Percentiles rank a stretch among this genome's conserved stretches.
Evolutionary conservation across 352 stramenopile genomes (phyloP).

Genomic region (Globisporangium uncinulatum): DNA sequence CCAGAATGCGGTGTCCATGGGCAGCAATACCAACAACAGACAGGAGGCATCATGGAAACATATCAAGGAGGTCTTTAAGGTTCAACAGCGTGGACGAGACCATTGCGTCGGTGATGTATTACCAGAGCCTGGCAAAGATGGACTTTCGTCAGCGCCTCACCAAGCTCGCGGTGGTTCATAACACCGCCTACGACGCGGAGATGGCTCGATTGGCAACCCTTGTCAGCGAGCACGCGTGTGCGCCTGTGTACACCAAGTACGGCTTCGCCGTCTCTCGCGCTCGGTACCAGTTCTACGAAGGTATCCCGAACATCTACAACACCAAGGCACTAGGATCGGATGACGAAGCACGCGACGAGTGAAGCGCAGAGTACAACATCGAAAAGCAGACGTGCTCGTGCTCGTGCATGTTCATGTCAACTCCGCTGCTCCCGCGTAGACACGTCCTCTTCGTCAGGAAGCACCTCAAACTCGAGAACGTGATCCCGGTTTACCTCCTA

Average conservation of each 20-base stretch:
- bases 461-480: constrained; percentile 3
- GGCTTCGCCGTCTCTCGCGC: constrained; percentile 4
- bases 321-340: constrained; percentile 1
- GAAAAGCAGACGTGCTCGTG: constrained; percentile 13
- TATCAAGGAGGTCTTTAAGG: constrained; percentile 12
- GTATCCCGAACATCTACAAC: constrained; percentile 5
- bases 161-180: constrained; percentile 7
- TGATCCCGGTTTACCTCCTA: constrained; percentile 14
- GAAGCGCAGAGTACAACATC: constrained; percentile 10
- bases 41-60: constrained; percentile 22
- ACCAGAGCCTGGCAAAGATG: constrained; percentile 14
- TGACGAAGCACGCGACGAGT: constrained; percentile 13
- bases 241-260: constrained; percentile 16
- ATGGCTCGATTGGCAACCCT: constrained; percentile 14
- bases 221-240: constrained; percentile 19
- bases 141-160: constrained; percentile 13
- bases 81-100: constrained; percentile 20
- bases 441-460: constrained; percentile 17
- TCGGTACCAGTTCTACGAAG: constrained; percentile 15
- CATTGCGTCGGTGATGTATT: constrained; percentile 15
- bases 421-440: constrained; percentile 11
- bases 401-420: constrained; percentile 18
- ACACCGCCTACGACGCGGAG: constrained; percentile 15
- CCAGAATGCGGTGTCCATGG: constrained; percentile 11
- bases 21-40: constrained; percentile 26